A percentile compares a stretch with the other conserved stretches of the same genome.
These are phyloP conservation scores for Cryptococcus sp. DNA, from an alignment of 1,284 basidiomycete species.

Conservation along the genomic window DNA sequence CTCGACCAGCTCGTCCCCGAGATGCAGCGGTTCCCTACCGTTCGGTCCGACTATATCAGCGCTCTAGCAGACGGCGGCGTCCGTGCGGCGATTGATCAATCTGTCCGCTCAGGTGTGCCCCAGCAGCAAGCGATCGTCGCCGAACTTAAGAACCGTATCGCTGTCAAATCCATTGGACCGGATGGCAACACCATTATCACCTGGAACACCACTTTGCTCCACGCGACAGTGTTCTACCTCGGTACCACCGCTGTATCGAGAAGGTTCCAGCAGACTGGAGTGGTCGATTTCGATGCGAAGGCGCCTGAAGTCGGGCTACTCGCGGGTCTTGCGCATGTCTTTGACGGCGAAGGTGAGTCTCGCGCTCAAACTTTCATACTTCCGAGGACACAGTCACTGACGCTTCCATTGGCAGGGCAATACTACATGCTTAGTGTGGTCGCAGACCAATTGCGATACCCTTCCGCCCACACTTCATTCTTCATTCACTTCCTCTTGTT, in stretches of 20 bases:
- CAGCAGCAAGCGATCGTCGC: conserved; percentile 63
- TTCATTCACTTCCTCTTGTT: conserved; percentile 86
- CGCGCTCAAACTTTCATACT: not conserved
- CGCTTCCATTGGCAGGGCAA: conserved; percentile 63
- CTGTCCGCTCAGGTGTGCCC: conserved; percentile 69
- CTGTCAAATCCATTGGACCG: conserved; percentile 57
- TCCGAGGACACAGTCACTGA: not conserved
- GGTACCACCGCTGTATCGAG: conserved; percentile 86
- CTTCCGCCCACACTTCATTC: conserved; percentile 96
- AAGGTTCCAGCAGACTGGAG: conserved; percentile 72
- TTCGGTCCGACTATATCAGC: conserved; percentile 85
- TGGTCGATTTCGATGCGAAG: conserved; percentile 72
- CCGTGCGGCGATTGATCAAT: conserved; percentile 75
- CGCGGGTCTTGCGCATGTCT: conserved; percentile 74
- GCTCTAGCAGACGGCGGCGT: conserved; percentile 78
- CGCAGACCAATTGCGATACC: conserved; percentile 91
- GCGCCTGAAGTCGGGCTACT: conserved; percentile 81
- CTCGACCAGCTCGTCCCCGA: conserved; percentile 70
- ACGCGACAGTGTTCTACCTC: conserved; percentile 92
- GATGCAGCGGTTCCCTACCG: conserved; percentile 84
- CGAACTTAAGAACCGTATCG: conserved; percentile 77
- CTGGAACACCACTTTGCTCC: conserved; percentile 88
- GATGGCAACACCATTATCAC: conserved; percentile 62
- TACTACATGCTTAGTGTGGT: conserved; percentile 88
- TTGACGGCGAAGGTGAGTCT: conserved; percentile 83